Evolutionary conservation across 495 filamentous ascomycete species (phyloP).

Genomic region (Physcia stellaris): DNA sequence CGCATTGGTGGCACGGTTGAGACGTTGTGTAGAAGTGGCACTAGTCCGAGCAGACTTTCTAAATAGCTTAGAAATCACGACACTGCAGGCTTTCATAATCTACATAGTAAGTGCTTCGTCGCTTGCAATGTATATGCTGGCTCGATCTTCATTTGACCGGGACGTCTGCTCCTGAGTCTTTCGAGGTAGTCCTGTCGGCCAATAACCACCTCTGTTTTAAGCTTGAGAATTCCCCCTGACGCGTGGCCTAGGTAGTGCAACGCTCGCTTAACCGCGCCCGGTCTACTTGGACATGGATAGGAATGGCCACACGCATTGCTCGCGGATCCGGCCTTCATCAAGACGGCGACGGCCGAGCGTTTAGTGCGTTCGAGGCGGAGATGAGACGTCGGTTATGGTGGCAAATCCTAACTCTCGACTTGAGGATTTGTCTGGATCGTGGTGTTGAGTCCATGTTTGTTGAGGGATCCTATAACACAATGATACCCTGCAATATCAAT

Average conservation of each 20-base stretch:
- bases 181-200: neutral
- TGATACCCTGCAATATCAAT: slow-evolving; percentile 38
- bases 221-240: neutral
- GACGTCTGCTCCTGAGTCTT: slow-evolving; percentile 18
- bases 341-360: slow-evolving; percentile 16
- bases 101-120: slow-evolving; percentile 18
- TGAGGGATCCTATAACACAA: slow-evolving; percentile 47
- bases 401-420: slow-evolving; percentile 59
- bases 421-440: slow-evolving; percentile 59
- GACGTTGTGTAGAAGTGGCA: slow-evolving; percentile 28
- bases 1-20: slow-evolving; percentile 27
- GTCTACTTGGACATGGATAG: slow-evolving; percentile 19
- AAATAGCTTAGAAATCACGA: slow-evolving; percentile 27
- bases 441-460: slow-evolving; percentile 57
- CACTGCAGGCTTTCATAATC: slow-evolving; percentile 33
- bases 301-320: slow-evolving; percentile 46
- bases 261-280: slow-evolving; percentile 21
- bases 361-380: slow-evolving; percentile 39
- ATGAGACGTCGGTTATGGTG: slow-evolving; percentile 69
- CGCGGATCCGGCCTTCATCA: slow-evolving; percentile 54
- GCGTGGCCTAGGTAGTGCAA: neutral
- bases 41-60: slow-evolving; percentile 34
- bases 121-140: neutral
- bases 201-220: slow-evolving; percentile 1
- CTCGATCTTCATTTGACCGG: neutral